A percentile compares a stretch with the other conserved stretches of the same genome.
Evolutionary conservation across 116 monocot genomes (phyloP).

Genomic region (Posidonia oceanica): DNA sequence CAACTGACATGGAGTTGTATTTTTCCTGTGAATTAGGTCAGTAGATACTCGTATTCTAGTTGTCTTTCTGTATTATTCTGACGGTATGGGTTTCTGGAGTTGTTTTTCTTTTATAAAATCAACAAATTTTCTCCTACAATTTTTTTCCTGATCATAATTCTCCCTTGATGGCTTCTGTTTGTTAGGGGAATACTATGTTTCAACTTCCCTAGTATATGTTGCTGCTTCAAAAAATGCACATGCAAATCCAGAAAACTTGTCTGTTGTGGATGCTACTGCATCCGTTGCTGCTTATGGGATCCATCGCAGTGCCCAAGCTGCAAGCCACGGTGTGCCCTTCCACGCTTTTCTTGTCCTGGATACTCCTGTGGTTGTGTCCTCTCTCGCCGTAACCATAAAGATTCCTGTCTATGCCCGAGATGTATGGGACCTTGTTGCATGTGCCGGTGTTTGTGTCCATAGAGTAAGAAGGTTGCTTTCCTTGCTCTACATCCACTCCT

Average conservation of each 20-base stretch:
- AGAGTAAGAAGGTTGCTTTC: background rate
- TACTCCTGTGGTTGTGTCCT: slow-evolving; percentile 53
- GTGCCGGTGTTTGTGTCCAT: slow-evolving; percentile 21
- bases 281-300: slow-evolving; percentile 2
- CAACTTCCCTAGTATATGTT: background rate
- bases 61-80: no score
- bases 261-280: slow-evolving; percentile 11
- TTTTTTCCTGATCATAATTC: background rate
- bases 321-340: slow-evolving; percentile 6
- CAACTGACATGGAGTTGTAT: no score
- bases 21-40: no score
- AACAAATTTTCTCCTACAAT: no score
- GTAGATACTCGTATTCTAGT: no score
- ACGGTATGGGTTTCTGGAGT: no score
- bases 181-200: slow-evolving; percentile 5
- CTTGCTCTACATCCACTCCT: background rate
- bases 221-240: slow-evolving; percentile 1
- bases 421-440: slow-evolving; percentile 35
- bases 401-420: slow-evolving; percentile 15
- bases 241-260: slow-evolving; percentile 6
- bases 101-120: no score
- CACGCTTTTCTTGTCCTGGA: slow-evolving; percentile 23
- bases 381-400: slow-evolving; percentile 43
- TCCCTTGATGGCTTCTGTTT: background rate
- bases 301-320: slow-evolving; percentile 4